These are phyloP conservation scores for Populus tremula DNA, from an alignment of 345 rosid species.

Conservation along the genomic window DNA sequence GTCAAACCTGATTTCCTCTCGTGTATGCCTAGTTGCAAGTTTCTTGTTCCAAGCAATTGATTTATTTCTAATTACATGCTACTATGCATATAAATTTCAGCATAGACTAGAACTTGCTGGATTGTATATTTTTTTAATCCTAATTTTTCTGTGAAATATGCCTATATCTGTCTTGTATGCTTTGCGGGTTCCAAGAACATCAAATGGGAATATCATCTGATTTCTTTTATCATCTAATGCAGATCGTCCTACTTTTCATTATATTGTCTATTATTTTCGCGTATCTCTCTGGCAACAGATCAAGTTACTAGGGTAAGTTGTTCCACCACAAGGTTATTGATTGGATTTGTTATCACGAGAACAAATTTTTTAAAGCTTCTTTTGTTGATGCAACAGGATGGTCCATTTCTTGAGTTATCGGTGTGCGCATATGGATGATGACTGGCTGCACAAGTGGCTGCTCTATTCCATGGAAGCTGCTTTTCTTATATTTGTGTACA, in stretches of 20 bases:
- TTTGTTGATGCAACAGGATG: background rate
- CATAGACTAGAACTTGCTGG: background rate
- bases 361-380: background rate
- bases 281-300: constrained; percentile 30
- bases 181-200: background rate
- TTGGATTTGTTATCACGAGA: background rate
- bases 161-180: background rate
- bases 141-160: background rate
- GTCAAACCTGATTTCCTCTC: background rate
- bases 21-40: background rate
- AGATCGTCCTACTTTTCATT: constrained; percentile 41
- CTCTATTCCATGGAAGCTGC: background rate
- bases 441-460: background rate
- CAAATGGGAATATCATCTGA: constrained; percentile 6
- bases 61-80: background rate
- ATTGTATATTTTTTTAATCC: background rate
- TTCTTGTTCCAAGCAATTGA: background rate
- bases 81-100: background rate
- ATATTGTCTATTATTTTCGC: constrained; percentile 39
- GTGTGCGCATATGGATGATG: background rate
- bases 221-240: constrained; percentile 18
- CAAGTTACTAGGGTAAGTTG: constrained; percentile 24
- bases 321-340: background rate
- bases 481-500: background rate
- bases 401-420: background rate